A percentile compares a stretch with the other conserved stretches of the same genome.
These are phyloP conservation scores for Suillus variegatus DNA, from an alignment of 768 basidiomycete genomes.

Conservation along the genomic window DNA sequence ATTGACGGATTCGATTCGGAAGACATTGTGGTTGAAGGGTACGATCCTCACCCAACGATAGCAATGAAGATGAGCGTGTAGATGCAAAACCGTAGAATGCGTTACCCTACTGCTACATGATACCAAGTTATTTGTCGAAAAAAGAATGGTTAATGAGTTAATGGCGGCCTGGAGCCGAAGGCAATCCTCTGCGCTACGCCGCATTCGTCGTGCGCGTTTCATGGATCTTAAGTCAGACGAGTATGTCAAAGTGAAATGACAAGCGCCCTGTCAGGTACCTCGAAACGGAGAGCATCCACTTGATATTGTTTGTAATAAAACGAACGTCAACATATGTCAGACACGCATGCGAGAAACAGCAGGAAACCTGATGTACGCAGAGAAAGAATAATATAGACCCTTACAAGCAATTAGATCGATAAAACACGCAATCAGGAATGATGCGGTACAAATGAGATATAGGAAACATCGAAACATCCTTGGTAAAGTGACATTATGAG, in stretches of 20 bases:
- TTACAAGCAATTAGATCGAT: background rate
- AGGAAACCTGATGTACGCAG: background rate
- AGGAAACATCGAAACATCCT: no score
- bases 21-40: slow-evolving; percentile 89
- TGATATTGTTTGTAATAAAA: background rate
- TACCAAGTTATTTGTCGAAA: background rate
- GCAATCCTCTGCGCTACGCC: no score
- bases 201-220: no score
- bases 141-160: background rate
- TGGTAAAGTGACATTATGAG: no score
- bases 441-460: background rate
- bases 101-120: background rate
- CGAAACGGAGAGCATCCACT: background rate
- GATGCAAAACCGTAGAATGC: background rate
- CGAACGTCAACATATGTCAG: background rate
- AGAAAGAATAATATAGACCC: background rate
- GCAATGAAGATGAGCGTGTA: slow-evolving; percentile 97
- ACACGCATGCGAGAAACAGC: background rate
- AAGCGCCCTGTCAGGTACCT: no score
- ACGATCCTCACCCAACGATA: slow-evolving; percentile 80
- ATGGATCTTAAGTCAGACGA: no score
- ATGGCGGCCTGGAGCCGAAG: no score
- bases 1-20: slow-evolving; percentile 80
- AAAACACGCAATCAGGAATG: background rate
- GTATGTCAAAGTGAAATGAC: no score